These are phyloP conservation scores for Ophiostoma angusticollis DNA, from an alignment of 2,329 filamentous ascomycete species.

Conservation along the genomic window DNA sequence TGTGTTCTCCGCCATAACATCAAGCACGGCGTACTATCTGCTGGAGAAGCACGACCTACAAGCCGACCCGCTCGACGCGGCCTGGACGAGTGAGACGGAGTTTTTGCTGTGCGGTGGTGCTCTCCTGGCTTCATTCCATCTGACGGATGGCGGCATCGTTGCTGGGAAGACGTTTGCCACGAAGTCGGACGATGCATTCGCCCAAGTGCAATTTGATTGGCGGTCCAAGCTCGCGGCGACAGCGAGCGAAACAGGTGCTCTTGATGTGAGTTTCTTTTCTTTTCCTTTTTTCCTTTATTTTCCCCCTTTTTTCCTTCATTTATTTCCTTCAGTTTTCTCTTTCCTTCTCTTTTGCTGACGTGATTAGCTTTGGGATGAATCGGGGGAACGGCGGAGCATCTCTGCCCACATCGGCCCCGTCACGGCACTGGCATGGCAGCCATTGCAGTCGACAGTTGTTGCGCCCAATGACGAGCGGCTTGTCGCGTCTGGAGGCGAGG, in stretches of 20 bases:
- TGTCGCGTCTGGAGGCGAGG: slow-evolving; percentile 48
- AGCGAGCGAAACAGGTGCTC: slow-evolving; percentile 43
- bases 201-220: slow-evolving; percentile 43
- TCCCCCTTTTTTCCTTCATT: too few species aligned
- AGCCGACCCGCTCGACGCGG: slow-evolving; percentile 40
- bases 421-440: slow-evolving; percentile 49
- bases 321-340: too few species aligned
- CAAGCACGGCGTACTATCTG: slow-evolving; percentile 33
- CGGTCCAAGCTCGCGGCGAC: slow-evolving; percentile 43
- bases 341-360: too few species aligned
- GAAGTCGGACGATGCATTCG: slow-evolving; percentile 39
- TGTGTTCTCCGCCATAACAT: slow-evolving; percentile 34
- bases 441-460: slow-evolving; percentile 30
- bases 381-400: slow-evolving; percentile 41
- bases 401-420: slow-evolving; percentile 46
- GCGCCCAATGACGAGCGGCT: slow-evolving; percentile 37
- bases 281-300: not conserved
- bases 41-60: slow-evolving; percentile 38
- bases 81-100: slow-evolving; percentile 46
- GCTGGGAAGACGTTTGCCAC: slow-evolving; percentile 38
- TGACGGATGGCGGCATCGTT: slow-evolving; percentile 32
- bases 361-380: slow-evolving; percentile 40
- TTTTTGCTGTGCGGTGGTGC: slow-evolving; percentile 48
- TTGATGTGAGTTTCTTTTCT: slow-evolving; percentile 37
- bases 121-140: slow-evolving; percentile 35